Conservation (phyloP, 192 early-diverging fungal species). For the Backusella morwellensis region DNA sequence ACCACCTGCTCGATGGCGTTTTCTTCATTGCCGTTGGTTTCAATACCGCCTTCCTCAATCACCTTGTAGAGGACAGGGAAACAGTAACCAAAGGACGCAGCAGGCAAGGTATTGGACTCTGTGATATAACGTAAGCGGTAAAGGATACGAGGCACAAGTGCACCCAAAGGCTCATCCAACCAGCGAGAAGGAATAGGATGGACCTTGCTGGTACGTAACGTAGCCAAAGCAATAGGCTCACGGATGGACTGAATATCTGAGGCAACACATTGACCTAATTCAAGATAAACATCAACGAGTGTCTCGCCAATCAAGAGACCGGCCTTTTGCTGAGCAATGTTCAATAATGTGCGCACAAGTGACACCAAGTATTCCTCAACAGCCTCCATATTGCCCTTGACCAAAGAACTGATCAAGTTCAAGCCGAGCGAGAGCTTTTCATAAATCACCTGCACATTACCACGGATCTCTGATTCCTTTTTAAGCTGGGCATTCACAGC, state of each 20-base stretch:
- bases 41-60: conserved; percentile 63
- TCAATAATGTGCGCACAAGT: conserved; percentile 54
- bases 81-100: conserved; percentile 64
- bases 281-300: conserved; percentile 57
- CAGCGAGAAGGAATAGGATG: conserved; percentile 46
- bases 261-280: conserved; percentile 41
- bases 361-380: conserved; percentile 56
- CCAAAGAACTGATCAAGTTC: conserved; percentile 60
- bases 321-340: conserved; percentile 45
- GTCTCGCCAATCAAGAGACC: conserved; percentile 57
- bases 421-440: conserved; percentile 59
- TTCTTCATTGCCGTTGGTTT: conserved; percentile 40
- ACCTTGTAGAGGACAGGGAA: conserved; percentile 66
- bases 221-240: conserved; percentile 44
- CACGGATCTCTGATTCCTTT: conserved; percentile 73
- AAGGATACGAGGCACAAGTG: conserved; percentile 58
- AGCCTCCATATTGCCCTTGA: conserved; percentile 53
- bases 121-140: conserved; percentile 65
- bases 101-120: conserved; percentile 51
- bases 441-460: conserved; percentile 52
- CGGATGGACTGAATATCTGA: conserved; percentile 44
- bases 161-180: conserved; percentile 45
- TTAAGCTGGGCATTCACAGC: conserved; percentile 66
- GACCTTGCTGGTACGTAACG: conserved; percentile 46
- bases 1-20: conserved; percentile 62